A percentile compares a stretch with the other conserved stretches of the same genome.
Conservation (phyloP, 129 eudicot species). For the Lactuca saligna region DNA sequence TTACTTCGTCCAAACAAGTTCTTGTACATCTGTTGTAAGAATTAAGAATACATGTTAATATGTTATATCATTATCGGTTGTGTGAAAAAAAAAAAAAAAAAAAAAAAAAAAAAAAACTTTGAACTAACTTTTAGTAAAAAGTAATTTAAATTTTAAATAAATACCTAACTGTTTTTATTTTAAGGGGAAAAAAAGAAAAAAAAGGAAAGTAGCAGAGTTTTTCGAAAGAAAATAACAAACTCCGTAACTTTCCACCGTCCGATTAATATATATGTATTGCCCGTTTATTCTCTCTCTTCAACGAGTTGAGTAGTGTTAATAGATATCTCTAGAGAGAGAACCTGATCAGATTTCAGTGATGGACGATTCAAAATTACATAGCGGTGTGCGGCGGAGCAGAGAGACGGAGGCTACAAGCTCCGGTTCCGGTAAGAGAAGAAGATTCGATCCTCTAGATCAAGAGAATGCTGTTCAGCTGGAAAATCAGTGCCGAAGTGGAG, state of each 20-base stretch:
- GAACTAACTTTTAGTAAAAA: too few species aligned
- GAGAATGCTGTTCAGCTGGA: conserved; percentile 28
- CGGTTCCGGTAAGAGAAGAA: conserved; percentile 36
- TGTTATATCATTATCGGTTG: not conserved
- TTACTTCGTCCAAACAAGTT: not conserved
- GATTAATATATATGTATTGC: conserved; percentile 32
- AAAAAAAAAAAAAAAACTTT: too few species aligned
- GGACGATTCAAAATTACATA: conserved; percentile 24
- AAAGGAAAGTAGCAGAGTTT: conserved; percentile 17
- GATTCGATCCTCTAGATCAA: conserved; percentile 24
- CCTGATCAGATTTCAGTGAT: conserved; percentile 25
- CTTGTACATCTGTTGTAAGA: not conserved
- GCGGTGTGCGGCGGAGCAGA: conserved; percentile 28
- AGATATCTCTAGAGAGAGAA: conserved; percentile 21
- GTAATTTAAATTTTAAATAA: too few species aligned
- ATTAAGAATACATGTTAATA: not conserved
- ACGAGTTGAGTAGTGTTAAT: conserved; percentile 17
- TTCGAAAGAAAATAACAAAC: conserved; percentile 47
- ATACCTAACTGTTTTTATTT: too few species aligned
- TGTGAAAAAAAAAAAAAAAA: not conserved
- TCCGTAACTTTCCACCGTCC: conserved; percentile 43
- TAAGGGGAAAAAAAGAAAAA: too few species aligned
- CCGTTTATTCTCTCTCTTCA: conserved; percentile 33
- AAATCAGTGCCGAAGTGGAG: conserved; percentile 19
- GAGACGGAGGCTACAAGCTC: conserved; percentile 29